These are phyloP conservation scores for Pelargonium australe DNA, from an alignment of 441 rosid genomes.

Conservation along the genomic window DNA sequence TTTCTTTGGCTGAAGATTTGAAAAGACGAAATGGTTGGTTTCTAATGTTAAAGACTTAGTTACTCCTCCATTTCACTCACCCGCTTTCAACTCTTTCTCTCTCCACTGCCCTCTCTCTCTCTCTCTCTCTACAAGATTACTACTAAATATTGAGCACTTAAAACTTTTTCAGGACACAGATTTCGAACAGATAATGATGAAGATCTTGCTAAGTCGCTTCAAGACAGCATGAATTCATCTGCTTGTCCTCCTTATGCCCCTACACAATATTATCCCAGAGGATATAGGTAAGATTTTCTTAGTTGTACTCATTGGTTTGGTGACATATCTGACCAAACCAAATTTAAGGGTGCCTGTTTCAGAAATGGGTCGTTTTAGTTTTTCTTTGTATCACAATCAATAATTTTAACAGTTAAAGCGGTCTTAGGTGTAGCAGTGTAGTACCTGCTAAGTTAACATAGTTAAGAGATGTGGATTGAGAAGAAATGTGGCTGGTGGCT, in stretches of 20 bases:
- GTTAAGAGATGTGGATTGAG: background rate
- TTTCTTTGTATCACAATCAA: background rate
- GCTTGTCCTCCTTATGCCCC: constrained; percentile 48
- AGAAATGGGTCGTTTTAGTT: background rate
- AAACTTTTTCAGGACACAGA: constrained; percentile 40
- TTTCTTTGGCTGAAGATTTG: constrained; percentile 49
- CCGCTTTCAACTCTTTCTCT: no score
- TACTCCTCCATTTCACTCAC: no score
- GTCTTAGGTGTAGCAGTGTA: background rate
- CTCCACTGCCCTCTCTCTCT: background rate
- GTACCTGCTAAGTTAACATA: background rate
- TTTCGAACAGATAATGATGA: constrained; percentile 40
- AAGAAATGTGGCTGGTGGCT: background rate
- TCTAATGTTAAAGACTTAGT: background rate
- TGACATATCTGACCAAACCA: background rate
- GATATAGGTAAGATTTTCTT: constrained; percentile 36
- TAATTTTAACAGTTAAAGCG: background rate
- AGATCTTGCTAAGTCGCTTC: constrained; percentile 43
- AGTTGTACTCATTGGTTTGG: background rate
- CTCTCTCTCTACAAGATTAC: background rate
- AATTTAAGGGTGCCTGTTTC: background rate
- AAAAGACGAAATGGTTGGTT: constrained; percentile 50
- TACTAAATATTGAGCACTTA: background rate
- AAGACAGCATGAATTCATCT: constrained; percentile 36
- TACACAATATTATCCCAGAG: constrained; percentile 31